Evolutionary conservation across 768 basidiomycete genomes (phyloP).

Genomic region (Agrocybe pediades): DNA sequence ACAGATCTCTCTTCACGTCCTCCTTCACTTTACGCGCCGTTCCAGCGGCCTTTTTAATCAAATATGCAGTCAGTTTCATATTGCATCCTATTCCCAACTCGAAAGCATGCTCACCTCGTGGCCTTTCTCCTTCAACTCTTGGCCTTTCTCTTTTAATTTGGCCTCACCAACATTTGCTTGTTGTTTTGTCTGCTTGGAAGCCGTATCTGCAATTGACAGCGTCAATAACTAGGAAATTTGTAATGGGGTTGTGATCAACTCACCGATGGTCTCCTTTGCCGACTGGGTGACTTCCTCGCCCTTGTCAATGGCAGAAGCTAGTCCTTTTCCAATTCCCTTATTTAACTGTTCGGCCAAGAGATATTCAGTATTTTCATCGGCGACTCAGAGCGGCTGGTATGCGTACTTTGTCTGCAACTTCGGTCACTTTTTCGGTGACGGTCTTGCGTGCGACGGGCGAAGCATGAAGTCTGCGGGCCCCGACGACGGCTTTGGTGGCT

Average conservation of each 20-base stretch:
- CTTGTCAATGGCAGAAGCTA: slow-evolving; percentile 48
- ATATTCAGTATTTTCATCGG: neutral
- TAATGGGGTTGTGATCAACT: too few species aligned
- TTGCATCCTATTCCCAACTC: neutral
- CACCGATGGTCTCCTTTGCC: slow-evolving; percentile 45
- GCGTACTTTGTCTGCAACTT: slow-evolving; percentile 43
- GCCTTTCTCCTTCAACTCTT: slow-evolving; percentile 7
- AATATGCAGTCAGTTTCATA: too few species aligned
- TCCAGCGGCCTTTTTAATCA: too few species aligned
- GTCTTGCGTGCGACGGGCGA: slow-evolving; percentile 37
- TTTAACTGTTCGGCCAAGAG: slow-evolving; percentile 36
- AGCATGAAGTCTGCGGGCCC: slow-evolving; percentile 29
- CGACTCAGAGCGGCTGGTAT: neutral
- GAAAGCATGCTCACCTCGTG: neutral
- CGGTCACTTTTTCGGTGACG: slow-evolving; percentile 45
- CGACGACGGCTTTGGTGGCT: slow-evolving; percentile 3
- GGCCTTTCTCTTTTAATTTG: slow-evolving; percentile 22
- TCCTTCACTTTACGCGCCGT: slow-evolving; percentile 13
- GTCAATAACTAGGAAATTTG: neutral
- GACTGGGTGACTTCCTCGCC: slow-evolving; percentile 43
- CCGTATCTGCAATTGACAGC: slow-evolving; percentile 28
- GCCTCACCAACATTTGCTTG: slow-evolving; percentile 28
- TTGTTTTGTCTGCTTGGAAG: slow-evolving; percentile 31
- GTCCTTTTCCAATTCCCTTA: slow-evolving; percentile 42
- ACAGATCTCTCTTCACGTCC: neutral